Evolutionary conservation across 2,329 filamentous ascomycete genomes (phyloP).

Genomic region (Fusarium multiceps): DNA sequence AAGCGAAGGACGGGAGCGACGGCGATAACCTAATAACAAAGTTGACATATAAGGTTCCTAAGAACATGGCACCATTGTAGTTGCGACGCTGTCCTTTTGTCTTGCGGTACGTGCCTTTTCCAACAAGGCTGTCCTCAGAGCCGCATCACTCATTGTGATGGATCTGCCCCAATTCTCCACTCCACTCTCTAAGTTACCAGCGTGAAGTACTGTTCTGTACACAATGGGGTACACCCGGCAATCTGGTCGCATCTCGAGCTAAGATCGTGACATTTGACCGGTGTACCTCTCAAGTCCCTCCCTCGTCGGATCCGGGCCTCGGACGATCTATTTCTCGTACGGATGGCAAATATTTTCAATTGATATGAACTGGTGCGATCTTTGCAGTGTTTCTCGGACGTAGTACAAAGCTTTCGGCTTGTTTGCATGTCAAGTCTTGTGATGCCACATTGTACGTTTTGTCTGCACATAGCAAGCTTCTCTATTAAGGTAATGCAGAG

Average conservation of each 20-base stretch:
- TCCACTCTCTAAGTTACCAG: slow-evolving; percentile 39
- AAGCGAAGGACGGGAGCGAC: not conserved
- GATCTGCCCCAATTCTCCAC: slow-evolving; percentile 47
- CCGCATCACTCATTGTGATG: slow-evolving; percentile 41
- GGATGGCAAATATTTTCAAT: slow-evolving; percentile 6
- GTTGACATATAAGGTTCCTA: not conserved
- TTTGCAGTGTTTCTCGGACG: not conserved
- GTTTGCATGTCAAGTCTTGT: not conserved
- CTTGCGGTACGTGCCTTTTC: slow-evolving; percentile 28
- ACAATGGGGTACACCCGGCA: slow-evolving; percentile 45
- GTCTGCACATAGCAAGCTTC: not conserved
- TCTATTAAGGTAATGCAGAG: too few species aligned
- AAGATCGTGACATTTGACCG: slow-evolving; percentile 46
- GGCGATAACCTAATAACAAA: not conserved
- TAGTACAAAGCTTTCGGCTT: not conserved
- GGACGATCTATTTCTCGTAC: slow-evolving; percentile 19
- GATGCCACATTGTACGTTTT: not conserved
- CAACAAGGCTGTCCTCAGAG: slow-evolving; percentile 43
- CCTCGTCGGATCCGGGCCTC: slow-evolving; percentile 31
- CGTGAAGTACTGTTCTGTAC: slow-evolving; percentile 38
- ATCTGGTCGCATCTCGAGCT: slow-evolving; percentile 44
- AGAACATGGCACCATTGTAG: slow-evolving; percentile 1
- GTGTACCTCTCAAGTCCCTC: slow-evolving; percentile 47
- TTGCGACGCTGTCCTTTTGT: slow-evolving; percentile 3
- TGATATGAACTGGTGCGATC: not conserved